Evolutionary conservation across 495 filamentous ascomycete species (phyloP), one percentile per base, ranked within the genome.

Genomic region (Aspergillus saccharolyticus): DNA sequence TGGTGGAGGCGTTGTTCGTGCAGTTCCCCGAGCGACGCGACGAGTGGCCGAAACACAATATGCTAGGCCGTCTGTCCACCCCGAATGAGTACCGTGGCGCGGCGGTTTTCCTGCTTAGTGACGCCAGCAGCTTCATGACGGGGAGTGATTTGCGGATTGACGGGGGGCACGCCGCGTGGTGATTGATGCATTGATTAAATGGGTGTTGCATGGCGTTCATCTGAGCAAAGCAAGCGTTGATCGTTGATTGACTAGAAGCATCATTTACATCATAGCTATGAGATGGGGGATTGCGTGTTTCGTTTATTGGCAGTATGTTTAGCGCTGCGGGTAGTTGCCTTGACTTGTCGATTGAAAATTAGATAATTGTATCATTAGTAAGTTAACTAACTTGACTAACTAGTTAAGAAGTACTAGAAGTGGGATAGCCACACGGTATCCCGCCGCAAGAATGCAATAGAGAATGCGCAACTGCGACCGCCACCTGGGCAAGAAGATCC

Each of bases 91-190:
- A 91, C 71, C 80, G 83, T 53, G 83, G 89, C 48, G 88, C 85
- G 44, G 86, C 85, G 0, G 83, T 91, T n/a, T 96, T 96, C 74
- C 74, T 96, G 64, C 76, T 96, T 48, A 90, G 88, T 60, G 86
- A 95, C 63, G 92, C 89, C 21, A 91, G 88, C 73, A 85, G 83
- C 63, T 95, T 90, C 73, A 95, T 96, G 89, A 91, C 86, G 16
- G 89, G 86, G 0, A 79, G 83, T 19, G 89, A 95, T 69, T 63
- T 94, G 69, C 78, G 88, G 51, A 90, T 93, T 55, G 89, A 94
- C 67, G 89, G 89, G 19, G 89, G 90, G 10, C 89, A 93, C 70
- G 77, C 82, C 53, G 87, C 88, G 14, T 93, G 89, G 89, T 94
- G 81, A 62, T 53, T 49, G 16, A 19, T 52, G 51, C 21, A n/a